phyloP scores from a whole-genome alignment of 805 yeast genomes.

The Sugiyamaella mastotermitis region DNA sequence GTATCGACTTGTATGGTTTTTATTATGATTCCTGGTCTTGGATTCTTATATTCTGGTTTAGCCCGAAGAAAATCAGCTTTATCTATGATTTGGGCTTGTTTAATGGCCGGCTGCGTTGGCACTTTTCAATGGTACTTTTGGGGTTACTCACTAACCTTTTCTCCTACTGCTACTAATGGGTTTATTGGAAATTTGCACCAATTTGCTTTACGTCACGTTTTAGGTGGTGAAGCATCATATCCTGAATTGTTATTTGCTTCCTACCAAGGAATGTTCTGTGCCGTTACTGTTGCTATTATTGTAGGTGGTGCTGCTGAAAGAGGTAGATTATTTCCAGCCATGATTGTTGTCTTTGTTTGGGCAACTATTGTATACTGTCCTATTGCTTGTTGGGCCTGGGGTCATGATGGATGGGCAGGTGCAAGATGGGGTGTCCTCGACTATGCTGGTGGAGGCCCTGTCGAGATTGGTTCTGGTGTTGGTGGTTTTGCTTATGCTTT shows the following conservation, averaged over 20 bases:
- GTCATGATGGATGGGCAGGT: conserved; percentile 84
- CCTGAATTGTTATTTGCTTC: conserved; percentile 83
- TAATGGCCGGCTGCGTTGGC: conserved; percentile 67
- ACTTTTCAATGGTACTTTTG: conserved; percentile 94
- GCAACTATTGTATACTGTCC: conserved; percentile 91
- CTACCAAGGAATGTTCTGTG: conserved; percentile 85
- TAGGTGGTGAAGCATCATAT: conserved; percentile 44
- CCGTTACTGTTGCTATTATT: conserved; percentile 87
- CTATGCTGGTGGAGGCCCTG: conserved; percentile 98
- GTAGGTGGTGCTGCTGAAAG: conserved; percentile 93
- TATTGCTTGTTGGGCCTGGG: conserved; percentile 95
- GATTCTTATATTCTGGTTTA: conserved; percentile 84
- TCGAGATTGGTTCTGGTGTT: conserved; percentile 86
- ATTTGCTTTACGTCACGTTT: conserved; percentile 74
- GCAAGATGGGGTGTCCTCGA: conserved; percentile 86
- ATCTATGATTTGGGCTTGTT: conserved; percentile 74
- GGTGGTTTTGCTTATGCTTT: conserved; percentile 65
- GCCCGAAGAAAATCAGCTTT: conserved; percentile 88
- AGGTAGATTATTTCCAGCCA: conserved; percentile 79
- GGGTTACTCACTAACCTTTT: conserved; percentile 94
- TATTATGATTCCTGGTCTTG: conserved; percentile 93
- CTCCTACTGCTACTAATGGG: conserved; percentile 68
- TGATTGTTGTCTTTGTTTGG: conserved; percentile 81
- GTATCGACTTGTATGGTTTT: conserved; percentile 52
- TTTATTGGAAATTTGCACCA: conserved; percentile 83